Percentiles rank a stretch among this genome's conserved stretches.
phyloP scores from a whole-genome alignment of 495 filamentous ascomycete species.

The Penicillium bialowiezense region DNA sequence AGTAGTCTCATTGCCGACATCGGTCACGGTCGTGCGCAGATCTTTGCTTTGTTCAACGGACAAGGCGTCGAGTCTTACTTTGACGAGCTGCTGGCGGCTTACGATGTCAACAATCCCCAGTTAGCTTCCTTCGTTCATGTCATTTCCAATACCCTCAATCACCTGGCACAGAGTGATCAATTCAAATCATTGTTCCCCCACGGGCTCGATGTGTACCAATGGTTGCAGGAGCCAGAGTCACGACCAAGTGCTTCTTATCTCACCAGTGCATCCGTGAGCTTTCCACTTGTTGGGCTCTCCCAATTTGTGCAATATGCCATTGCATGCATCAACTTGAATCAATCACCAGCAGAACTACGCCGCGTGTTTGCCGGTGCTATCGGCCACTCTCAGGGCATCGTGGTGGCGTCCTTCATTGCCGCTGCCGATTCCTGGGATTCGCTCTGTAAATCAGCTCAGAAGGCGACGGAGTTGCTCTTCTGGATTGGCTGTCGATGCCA shows the following conservation, averaged over 20 bases:
- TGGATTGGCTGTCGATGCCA: conserved; percentile 18
- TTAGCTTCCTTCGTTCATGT: neutral
- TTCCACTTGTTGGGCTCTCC: conserved; percentile 21
- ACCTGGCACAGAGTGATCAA: neutral
- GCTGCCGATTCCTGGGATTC: conserved; percentile 17
- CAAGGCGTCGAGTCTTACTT: neutral
- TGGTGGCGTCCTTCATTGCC: conserved; percentile 21
- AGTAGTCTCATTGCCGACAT: neutral
- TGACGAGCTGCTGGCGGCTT: neutral
- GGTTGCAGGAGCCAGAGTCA: neutral
- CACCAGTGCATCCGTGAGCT: conserved; percentile 8
- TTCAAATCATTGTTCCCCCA: neutral
- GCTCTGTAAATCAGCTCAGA: conserved; percentile 10
- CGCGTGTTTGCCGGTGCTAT: conserved; percentile 10
- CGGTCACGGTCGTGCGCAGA: neutral
- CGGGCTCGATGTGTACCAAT: neutral
- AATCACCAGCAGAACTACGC: conserved; percentile 17
- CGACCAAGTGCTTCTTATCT: neutral
- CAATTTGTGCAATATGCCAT: conserved; percentile 19
- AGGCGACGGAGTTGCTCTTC: conserved; percentile 15
- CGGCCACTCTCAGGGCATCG: conserved; percentile 31
- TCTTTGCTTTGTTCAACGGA: conserved; percentile 1
- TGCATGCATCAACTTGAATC: conserved; percentile 12
- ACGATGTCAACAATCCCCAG: neutral
- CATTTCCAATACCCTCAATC: neutral